These are phyloP conservation scores for Eimeria mitis DNA, from an alignment of 169 alveolate genomes.

Conservation along the genomic window DNA sequence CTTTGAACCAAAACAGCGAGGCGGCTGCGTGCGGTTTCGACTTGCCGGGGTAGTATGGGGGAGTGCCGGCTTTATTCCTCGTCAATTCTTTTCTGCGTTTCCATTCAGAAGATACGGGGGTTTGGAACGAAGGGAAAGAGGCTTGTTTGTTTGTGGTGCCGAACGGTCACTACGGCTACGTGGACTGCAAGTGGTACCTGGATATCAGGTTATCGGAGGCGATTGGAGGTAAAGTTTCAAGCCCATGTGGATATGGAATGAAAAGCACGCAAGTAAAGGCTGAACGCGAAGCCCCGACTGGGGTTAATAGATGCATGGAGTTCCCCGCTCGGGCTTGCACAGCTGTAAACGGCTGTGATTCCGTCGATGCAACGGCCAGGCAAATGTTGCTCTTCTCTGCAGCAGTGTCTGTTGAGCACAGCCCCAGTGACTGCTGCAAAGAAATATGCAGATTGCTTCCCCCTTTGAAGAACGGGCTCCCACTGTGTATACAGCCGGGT, in stretches of 20 bases:
- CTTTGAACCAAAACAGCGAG: not conserved
- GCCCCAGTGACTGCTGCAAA: not conserved
- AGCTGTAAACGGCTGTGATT: constrained; percentile 5
- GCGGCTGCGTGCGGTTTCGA: not conserved
- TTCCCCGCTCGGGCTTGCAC: not conserved
- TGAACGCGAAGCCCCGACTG: not conserved
- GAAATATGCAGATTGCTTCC: not conserved
- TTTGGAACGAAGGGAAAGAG: constrained; percentile 30
- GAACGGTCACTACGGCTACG: constrained; percentile 43
- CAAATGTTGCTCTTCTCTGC: not conserved
- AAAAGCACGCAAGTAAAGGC: not conserved
- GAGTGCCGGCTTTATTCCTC: not conserved
- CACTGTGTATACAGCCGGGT: not conserved
- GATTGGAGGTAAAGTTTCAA: not conserved
- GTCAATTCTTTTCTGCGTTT: not conserved
- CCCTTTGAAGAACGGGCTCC: not conserved
- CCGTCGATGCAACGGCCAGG: constrained; percentile 20
- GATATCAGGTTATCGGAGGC: constrained; percentile 3
- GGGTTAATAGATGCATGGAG: not conserved
- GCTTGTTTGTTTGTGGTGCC: constrained; percentile 43
- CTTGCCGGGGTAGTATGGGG: not conserved
- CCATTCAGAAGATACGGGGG: constrained; percentile 51
- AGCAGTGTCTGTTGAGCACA: constrained; percentile 25
- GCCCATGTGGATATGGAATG: not conserved
- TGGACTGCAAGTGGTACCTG: constrained; percentile 52